Percentiles rank a stretch among this genome's conserved stretches.
These are phyloP conservation scores for Mycena alexandri DNA, from an alignment of 768 basidiomycete species.

Conservation along the genomic window DNA sequence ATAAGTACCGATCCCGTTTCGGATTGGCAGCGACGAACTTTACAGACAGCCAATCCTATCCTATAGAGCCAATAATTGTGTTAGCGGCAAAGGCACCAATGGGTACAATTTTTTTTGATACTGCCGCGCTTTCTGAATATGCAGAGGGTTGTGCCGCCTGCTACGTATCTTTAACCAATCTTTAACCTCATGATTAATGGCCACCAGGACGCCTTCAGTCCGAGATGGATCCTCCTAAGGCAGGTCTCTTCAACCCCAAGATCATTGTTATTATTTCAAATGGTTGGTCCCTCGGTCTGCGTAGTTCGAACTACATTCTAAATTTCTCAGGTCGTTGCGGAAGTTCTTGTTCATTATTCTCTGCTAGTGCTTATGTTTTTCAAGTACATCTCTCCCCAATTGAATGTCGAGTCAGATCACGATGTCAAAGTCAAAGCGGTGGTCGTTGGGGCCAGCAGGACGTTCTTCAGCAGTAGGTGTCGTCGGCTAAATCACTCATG, in stretches of 20 bases:
- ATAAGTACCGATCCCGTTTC: conserved; percentile 69
- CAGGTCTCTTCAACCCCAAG: conserved; percentile 61
- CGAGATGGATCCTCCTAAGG: conserved; percentile 56
- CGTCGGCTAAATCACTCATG: conserved; percentile 71
- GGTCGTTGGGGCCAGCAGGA: conserved; percentile 68
- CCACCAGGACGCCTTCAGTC: conserved; percentile 62
- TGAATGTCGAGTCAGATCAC: conserved; percentile 57
- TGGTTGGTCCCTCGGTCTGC: conserved; percentile 43
- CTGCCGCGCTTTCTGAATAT: conserved; percentile 27
- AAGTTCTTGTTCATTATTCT: conserved; percentile 61
- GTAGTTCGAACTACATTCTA: too few relatives aligned
- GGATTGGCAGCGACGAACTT: conserved; percentile 59
- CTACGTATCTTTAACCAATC: conserved; percentile 55
- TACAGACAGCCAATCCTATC: conserved; percentile 63
- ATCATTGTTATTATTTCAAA: conserved; percentile 69
- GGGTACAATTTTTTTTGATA: conserved; percentile 54
- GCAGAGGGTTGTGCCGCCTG: conserved; percentile 40
- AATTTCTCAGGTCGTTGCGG: conserved; percentile 49
- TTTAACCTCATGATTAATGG: conserved; percentile 61
- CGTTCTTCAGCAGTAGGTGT: conserved; percentile 69
- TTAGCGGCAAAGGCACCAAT: conserved; percentile 63
- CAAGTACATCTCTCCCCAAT: neutral
- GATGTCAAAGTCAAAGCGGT: conserved; percentile 70
- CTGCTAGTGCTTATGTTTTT: conserved; percentile 47
- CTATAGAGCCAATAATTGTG: conserved; percentile 66